Evolutionary conservation across 768 basidiomycete genomes (phyloP).

Genomic region (Psilocybe subaeruginosa): DNA sequence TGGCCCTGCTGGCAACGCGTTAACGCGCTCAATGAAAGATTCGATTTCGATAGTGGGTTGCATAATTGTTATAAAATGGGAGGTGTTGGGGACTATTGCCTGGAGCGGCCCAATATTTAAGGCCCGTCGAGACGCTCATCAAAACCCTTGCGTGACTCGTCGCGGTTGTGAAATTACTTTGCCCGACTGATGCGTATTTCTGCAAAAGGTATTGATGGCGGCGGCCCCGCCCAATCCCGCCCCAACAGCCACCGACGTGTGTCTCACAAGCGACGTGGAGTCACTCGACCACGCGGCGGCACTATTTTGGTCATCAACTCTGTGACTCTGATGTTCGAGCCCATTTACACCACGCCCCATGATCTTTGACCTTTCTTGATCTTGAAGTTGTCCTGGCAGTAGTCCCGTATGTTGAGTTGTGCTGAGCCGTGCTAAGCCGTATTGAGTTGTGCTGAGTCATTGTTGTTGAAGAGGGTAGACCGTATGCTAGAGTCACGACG

Average conservation of each 20-base stretch:
- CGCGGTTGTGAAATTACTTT: background rate
- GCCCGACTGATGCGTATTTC: background rate
- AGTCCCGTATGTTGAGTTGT: too few relatives aligned
- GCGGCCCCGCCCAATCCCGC: background rate
- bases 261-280: background rate
- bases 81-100: background rate
- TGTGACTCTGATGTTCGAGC: too few relatives aligned
- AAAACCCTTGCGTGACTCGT: background rate
- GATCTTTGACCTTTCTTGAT: too few relatives aligned
- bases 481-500: too few relatives aligned
- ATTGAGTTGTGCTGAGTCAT: background rate
- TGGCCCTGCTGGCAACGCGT: constrained; percentile 21
- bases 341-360: too few relatives aligned
- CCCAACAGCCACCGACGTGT: background rate
- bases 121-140: background rate
- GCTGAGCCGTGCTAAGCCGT: too few relatives aligned
- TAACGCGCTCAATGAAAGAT: constrained; percentile 25
- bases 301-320: too few relatives aligned
- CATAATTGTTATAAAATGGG: constrained; percentile 8
- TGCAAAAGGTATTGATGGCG: background rate
- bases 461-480: background rate
- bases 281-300: background rate
- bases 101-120: background rate
- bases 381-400: too few relatives aligned
- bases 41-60: constrained; percentile 27